Evolutionary conservation across 2,329 filamentous ascomycete genomes (phyloP).

Genomic region (Fusarium falciforme): DNA sequence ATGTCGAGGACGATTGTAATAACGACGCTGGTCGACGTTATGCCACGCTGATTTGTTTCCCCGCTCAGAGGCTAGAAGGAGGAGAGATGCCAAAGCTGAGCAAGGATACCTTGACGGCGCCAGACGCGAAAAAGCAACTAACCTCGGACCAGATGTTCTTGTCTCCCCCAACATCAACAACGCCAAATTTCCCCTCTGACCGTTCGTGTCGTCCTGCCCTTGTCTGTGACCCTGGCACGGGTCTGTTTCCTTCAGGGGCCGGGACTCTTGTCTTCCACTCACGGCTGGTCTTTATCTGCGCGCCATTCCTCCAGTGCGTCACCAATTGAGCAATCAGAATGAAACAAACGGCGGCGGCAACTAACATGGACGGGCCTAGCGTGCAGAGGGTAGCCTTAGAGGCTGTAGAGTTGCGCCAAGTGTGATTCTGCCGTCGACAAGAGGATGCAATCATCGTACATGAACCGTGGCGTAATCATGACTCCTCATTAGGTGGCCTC

Average conservation of each 20-base stretch:
- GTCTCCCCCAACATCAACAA: slow-evolving; percentile 16
- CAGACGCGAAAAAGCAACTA: slow-evolving; percentile 24
- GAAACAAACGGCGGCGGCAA: slow-evolving; percentile 39
- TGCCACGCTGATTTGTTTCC: slow-evolving; percentile 1
- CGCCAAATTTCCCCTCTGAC: neutral
- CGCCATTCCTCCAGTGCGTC: slow-evolving; percentile 28
- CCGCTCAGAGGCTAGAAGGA: neutral
- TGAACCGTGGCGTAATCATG: slow-evolving; percentile 31
- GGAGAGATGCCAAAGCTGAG: neutral
- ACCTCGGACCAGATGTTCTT: slow-evolving; percentile 2
- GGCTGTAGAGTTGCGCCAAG: neutral
- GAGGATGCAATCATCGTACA: slow-evolving; percentile 23
- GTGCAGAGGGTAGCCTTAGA: neutral
- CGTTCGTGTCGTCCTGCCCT: slow-evolving; percentile 3
- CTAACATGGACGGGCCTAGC: slow-evolving; percentile 19
- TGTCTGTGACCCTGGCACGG: slow-evolving; percentile 14
- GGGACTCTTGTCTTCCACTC: slow-evolving; percentile 24
- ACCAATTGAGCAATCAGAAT: slow-evolving; percentile 40
- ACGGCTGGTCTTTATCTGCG: slow-evolving; percentile 28
- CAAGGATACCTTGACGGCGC: neutral
- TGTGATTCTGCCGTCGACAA: neutral
- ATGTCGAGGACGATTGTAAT: slow-evolving; percentile 22
- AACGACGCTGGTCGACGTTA: neutral
- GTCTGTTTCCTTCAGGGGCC: slow-evolving; percentile 30
- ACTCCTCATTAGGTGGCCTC: slow-evolving; percentile 9